These are phyloP conservation scores for Lachnellula subtilissima DNA, from an alignment of 2,329 filamentous ascomycete species.

Conservation along the genomic window DNA sequence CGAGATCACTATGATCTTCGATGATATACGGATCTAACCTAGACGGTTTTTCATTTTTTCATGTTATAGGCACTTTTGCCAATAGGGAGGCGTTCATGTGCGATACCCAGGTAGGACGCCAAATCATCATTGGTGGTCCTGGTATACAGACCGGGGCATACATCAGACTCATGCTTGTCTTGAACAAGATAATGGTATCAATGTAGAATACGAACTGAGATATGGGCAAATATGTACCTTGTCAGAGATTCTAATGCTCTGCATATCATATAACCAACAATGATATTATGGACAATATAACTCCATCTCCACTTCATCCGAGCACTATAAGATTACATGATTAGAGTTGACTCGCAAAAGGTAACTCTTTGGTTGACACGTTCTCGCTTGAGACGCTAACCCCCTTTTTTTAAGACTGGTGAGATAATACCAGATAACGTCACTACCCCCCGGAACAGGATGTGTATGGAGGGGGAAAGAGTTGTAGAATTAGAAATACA, in stretches of 20 bases:
- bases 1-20: not conserved
- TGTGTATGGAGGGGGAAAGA: too few species aligned
- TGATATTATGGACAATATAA: too few species aligned
- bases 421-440: too few species aligned
- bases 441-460: too few species aligned
- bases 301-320: too few species aligned
- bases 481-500: too few species aligned
- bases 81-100: constrained; percentile 20
- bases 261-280: too few species aligned
- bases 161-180: constrained; percentile 7
- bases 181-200: not conserved
- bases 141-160: not conserved
- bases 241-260: not conserved
- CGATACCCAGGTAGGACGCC: constrained; percentile 12
- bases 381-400: too few species aligned
- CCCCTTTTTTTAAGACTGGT: too few species aligned
- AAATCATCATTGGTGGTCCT: not conserved
- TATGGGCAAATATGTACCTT: not conserved
- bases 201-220: not conserved
- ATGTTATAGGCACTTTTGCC: constrained; percentile 13
- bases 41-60: constrained; percentile 10
- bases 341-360: too few species aligned
- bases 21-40: not conserved
- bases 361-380: too few species aligned
- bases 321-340: too few species aligned